phyloP scores from a whole-genome alignment of 2,329 filamentous ascomycete species.

The Alternaria arborescens region DNA sequence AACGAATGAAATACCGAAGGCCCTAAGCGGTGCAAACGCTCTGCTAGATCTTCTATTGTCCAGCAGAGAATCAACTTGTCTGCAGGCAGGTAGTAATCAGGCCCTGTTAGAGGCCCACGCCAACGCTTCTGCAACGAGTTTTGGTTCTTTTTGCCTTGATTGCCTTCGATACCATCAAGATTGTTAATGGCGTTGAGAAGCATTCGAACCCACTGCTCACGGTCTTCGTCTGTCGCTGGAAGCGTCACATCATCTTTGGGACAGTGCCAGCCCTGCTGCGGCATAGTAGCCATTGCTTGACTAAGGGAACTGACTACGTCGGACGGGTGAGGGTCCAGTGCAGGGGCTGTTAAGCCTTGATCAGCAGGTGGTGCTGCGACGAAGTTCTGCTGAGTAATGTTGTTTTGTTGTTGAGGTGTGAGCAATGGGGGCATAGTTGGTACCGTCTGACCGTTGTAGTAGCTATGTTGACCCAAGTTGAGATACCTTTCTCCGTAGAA shows the following conservation, averaged over 20 bases:
- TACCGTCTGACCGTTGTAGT: not conserved
- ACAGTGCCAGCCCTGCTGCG: constrained; percentile 4
- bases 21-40: constrained; percentile 1
- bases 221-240: constrained; percentile 1
- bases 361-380: not conserved
- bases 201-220: constrained; percentile 2
- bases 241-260: constrained; percentile 7
- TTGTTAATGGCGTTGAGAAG: constrained; percentile 16
- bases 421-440: not conserved
- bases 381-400: not conserved
- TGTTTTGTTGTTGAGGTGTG: not conserved
- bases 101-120: not conserved
- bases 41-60: constrained; percentile 1
- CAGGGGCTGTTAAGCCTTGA: not conserved
- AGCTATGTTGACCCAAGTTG: not conserved
- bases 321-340: not conserved
- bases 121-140: constrained; percentile 1
- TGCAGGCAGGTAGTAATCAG: not conserved
- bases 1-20: not conserved
- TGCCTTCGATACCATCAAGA: not conserved
- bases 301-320: not conserved
- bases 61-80: constrained; percentile 10
- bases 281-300: not conserved
- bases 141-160: not conserved
- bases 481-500: not conserved